Base-by-base conservation (phyloP, 2,329 filamentous ascomycete genomes). In the Ascochyta lentis region DNA sequence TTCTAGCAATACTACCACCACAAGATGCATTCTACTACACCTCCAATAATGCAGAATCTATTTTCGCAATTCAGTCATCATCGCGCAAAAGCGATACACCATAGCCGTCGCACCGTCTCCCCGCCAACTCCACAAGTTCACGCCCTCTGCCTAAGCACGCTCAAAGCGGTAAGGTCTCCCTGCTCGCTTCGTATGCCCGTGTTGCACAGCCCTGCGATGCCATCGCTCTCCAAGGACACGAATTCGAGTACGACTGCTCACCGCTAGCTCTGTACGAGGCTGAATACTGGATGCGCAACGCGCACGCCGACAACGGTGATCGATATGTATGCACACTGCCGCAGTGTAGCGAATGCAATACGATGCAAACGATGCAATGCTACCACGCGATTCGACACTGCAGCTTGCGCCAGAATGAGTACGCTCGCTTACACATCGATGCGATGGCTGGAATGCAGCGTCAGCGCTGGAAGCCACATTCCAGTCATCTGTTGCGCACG, bases 141-240 rank as follows among this genome's bases (percentile, higher is more conserved):
- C 42, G 53, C 50, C 54, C 56, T 56, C 43, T 49, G 60, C 49
- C 49, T 54, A 43, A 56, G 49, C 60, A 45, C 58, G 37, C 65
- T 42, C 26, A 53, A 60, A 45, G 34, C 45, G 53, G 47, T 29
- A 47, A 42, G 8, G 47, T 48, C 54, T 44, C 59, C 59, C 60
- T 64, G 34, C 52, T 65, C 60, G 58, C 61, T 65, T 59, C 54
- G 49, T 44, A 49, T 55, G 49, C 56, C 31, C 45, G 59, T 59
- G 24, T 49, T 40, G 59, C 64, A 63, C 65, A 68, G 65, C 65
- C 65, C 51, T 65, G 63, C 54, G 44, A 33, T 60, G 56, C 53
- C 58, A 55, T 60, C 54, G 58, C 61, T 42, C 48, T 53, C 48
- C 31, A 50, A 49, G 52, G 34, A 48, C 46, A 51, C 40, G 27